Conservation (phyloP, 2,329 filamentous ascomycete genomes). For the Alternaria consortialis region DNA sequence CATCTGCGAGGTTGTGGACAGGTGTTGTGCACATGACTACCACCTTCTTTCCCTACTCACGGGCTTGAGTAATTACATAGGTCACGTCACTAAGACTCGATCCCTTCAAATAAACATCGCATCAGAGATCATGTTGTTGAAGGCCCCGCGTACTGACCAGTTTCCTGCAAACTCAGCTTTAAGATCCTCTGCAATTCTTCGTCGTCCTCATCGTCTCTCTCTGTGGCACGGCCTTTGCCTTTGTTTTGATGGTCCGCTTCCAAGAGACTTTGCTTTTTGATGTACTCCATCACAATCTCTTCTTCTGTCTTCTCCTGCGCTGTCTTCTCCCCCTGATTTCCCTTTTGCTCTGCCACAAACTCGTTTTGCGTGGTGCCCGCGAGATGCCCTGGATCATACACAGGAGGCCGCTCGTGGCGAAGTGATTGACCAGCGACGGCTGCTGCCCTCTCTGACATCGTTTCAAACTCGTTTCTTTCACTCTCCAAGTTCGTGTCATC, state of each 20-base stretch:
- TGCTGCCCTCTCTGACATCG: neutral
- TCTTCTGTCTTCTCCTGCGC: conserved; percentile 65
- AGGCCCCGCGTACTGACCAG: too few relatives aligned
- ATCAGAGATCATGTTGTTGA: too few relatives aligned
- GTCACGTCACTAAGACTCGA: too few relatives aligned
- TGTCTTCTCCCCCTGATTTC: conserved; percentile 46
- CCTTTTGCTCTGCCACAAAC: conserved; percentile 17
- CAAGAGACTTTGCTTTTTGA: conserved; percentile 76
- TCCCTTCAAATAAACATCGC: too few relatives aligned
- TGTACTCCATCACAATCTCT: conserved; percentile 76
- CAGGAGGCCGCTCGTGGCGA: neutral
- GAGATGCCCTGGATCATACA: neutral
- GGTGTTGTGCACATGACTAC: too few relatives aligned
- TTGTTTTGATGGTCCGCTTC: conserved; percentile 65
- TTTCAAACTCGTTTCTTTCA: too few relatives aligned
- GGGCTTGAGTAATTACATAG: too few relatives aligned
- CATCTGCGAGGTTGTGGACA: too few relatives aligned
- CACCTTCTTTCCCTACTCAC: too few relatives aligned
- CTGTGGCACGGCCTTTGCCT: conserved; percentile 6
- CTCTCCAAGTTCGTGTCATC: too few relatives aligned
- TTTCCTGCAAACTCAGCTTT: neutral
- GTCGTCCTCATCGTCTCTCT: neutral
- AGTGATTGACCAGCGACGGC: rapidly evolving
- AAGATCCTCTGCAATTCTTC: neutral
- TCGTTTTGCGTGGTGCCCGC: neutral